Evolutionary conservation across 108 stramenopile species (phyloP).

Genomic region (Nitzschia sp.): DNA sequence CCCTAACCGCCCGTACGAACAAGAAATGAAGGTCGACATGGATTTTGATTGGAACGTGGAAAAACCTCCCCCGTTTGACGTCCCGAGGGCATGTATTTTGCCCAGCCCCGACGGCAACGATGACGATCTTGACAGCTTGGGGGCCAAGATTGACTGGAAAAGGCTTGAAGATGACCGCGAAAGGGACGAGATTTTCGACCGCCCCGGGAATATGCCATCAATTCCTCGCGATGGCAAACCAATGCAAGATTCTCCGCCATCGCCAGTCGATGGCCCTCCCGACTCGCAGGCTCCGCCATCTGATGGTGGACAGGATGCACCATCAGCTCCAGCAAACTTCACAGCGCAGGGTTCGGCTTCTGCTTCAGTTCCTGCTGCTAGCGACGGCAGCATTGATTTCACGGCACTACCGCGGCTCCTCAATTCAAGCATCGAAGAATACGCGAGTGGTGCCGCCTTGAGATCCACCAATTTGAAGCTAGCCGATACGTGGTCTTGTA

Average conservation of each 20-base stretch:
- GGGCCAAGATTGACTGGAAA: no score
- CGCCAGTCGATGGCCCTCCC: background rate
- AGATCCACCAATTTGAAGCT: constrained; percentile 71
- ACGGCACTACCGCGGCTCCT: constrained; percentile 65
- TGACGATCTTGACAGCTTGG: no score
- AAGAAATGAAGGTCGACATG: no score
- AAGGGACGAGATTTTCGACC: no score
- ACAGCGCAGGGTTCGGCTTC: background rate
- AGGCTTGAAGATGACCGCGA: background rate
- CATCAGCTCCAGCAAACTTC: background rate
- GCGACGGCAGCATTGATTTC: background rate
- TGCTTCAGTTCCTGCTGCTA: background rate
- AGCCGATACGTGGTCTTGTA: constrained; percentile 44
- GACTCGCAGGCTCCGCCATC: background rate
- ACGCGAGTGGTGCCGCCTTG: constrained; percentile 50
- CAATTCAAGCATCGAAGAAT: constrained; percentile 53
- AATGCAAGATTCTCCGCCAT: background rate
- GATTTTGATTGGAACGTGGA: background rate
- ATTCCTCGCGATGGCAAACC: background rate
- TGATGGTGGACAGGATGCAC: background rate
- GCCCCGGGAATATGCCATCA: background rate
- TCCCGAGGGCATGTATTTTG: no score
- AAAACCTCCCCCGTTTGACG: no score
- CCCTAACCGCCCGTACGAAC: no score
- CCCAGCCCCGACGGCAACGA: background rate